Percentiles rank a stretch among this genome's conserved stretches.
Conservation (phyloP, 805 yeast species). For the Candida coquimbonensis region DNA sequence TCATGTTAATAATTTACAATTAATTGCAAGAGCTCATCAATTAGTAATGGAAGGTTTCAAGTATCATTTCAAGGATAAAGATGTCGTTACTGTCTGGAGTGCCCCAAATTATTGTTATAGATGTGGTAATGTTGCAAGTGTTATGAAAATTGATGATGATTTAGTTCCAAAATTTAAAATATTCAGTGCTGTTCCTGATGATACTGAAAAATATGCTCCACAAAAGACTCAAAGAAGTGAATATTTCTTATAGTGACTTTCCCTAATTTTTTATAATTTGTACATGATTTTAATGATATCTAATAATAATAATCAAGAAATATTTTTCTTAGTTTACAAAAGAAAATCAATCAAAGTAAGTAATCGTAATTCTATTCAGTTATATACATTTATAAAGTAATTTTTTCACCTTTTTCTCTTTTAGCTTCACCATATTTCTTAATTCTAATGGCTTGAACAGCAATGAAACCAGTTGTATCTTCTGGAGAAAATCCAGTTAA, state of each 20-base stretch:
- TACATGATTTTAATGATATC: not conserved
- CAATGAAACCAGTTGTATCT: slow-evolving; percentile 95
- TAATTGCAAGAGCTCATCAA: slow-evolving; percentile 96
- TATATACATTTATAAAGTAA: slow-evolving; percentile 25
- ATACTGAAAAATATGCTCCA: slow-evolving; percentile 31
- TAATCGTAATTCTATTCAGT: not conserved
- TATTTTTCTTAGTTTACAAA: no score
- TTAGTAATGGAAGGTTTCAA: slow-evolving; percentile 98
- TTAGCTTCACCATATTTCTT: slow-evolving; percentile 97
- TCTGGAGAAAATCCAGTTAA: slow-evolving; percentile 96
- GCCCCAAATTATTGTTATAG: slow-evolving; percentile 97
- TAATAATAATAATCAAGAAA: not conserved
- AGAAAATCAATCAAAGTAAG: no score
- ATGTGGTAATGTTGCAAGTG: slow-evolving; percentile 97
- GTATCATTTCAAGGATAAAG: slow-evolving; percentile 92
- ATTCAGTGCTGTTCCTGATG: slow-evolving; percentile 93
- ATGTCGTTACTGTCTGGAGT: slow-evolving; percentile 96
- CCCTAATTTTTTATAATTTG: no score
- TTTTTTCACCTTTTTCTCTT: slow-evolving; percentile 60
- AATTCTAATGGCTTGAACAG: slow-evolving; percentile 96
- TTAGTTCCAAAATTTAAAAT: slow-evolving; percentile 86
- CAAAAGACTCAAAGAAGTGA: slow-evolving; percentile 29
- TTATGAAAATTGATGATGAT: slow-evolving; percentile 89
- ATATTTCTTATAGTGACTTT: slow-evolving; percentile 21
- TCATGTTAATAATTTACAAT: slow-evolving; percentile 80